Base-by-base conservation (phyloP, 139 green algal species). In the Chlamydomonas eustigma region DNA sequence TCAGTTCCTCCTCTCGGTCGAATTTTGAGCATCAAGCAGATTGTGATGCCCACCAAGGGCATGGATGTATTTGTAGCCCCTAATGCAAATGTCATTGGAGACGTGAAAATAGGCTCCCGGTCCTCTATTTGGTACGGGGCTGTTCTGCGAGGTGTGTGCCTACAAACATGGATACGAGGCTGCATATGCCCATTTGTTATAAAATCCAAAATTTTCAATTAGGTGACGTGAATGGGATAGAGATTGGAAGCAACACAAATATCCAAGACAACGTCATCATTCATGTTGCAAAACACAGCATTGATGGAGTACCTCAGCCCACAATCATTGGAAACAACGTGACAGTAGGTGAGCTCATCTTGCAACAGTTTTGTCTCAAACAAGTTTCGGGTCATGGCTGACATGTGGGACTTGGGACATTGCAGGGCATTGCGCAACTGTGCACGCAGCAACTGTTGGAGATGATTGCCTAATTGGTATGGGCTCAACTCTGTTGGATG, bases 141-240 rank as follows among this genome's bases (percentile, higher is more conserved):
- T 1, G 84, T 98, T 0, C 68, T 98, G 24, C 72, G 95, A 80
- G 94, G 93, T 95, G 84, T 68, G 5, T 32, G 30, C 32, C 4
- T 12, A 36, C 18, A 5, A n/a, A 22, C 58, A 69, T 69, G 44
- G 44, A 58, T 28, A 58, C n/a, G n/a, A n/a, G n/a, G n/a, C n/a
- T n/a, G n/a, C n/a, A n/a, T n/a, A n/a, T n/a, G n/a, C n/a, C n/a
- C n/a, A n/a, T n/a, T n/a, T n/a, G n/a, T n/a, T n/a, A n/a, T n/a
- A n/a, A n/a, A n/a, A n/a, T n/a, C 58, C 50, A 38, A 80, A 95
- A n/a, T n/a, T n/a, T n/a, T n/a, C n/a, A n/a, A n/a, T n/a, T n/a
- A n/a, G 92, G 90, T 8, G 95, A 98, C 76, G 93, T 98, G 18
- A 97, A 97, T 82, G 77, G 73, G 74, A 94, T 98, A 36, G 76